Base-by-base conservation (phyloP, 106 monocot species). In the Dioscorea zingiberensis region DNA sequence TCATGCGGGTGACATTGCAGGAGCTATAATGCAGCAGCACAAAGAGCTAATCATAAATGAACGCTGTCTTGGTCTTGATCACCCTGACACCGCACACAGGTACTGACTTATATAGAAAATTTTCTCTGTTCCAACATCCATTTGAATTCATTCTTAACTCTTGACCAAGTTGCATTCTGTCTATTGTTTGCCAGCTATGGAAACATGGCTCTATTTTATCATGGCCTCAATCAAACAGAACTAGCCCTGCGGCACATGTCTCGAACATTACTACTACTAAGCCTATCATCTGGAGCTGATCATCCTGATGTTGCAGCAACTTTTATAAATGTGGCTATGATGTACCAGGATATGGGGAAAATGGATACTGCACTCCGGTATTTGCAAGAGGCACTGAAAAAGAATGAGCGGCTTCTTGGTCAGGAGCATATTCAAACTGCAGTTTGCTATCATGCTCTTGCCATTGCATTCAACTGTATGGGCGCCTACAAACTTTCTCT, bases 31-130 rank as follows among this genome's bases (percentile, higher is more conserved):
- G 68, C 98, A 98, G 71, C 98, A 98, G 59, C 98, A 93, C 64
- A 93, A 91, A 49, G 98, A 98, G 67, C 80, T 98, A 2, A 98
- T 98, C 58, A 98, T 98, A 77, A 98, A 98, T 71, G 98, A 98
- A 64, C 69, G 89, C 29, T 98, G 98, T 54, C 84, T 98, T 38
- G 93, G 98, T 58, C 75, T 98, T 55, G 98, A 98, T 80, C 98
- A 98, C 68, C 98, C 98, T 58, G 98, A 98, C 68, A 98, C 98
- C 26, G 88, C 88, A 48, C 88, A 89, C 67, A 89, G 88, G 88
- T 54, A 74, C 23, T 16, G 24, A 6, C 60, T 25, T 64, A 6
- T 28, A 11, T 14, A 45, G n/a, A 21, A 11, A 6, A 58, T 60
- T 11, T 24, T 48, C 2, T 32, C 13, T 66, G 30, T 13, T 3